Conservation (phyloP, 768 basidiomycete species). For the Suillus subalutaceus region DNA sequence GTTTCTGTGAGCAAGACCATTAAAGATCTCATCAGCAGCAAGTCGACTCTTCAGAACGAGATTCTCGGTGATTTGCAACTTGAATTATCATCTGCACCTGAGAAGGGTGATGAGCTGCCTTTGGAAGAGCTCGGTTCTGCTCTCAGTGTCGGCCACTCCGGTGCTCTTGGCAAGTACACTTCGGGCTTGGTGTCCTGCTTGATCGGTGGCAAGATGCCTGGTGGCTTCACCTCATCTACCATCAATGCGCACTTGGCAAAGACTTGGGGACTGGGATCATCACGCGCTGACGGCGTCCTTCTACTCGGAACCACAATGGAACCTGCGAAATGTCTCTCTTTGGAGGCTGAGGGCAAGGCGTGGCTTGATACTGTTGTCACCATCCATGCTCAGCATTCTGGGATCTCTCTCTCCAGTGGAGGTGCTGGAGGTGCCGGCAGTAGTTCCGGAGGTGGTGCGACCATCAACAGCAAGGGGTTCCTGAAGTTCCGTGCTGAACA, state of each 20-base stretch:
- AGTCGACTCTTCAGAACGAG: conserved; percentile 98
- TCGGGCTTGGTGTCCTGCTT: conserved; percentile 88
- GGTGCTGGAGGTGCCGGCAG: conserved; percentile 62
- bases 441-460: conserved; percentile 70
- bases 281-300: conserved; percentile 87
- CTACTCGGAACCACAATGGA: conserved; percentile 91
- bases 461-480: conserved; percentile 98
- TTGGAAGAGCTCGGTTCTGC: conserved; percentile 94
- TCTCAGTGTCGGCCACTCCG: conserved; percentile 77
- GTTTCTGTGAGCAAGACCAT: conserved; percentile 91
- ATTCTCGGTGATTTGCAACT: conserved; percentile 96
- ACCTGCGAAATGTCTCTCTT: conserved; percentile 89
- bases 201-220: conserved; percentile 96
- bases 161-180: conserved; percentile 92
- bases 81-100: conserved; percentile 93
- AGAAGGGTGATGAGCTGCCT: conserved; percentile 97
- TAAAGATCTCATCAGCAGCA: conserved; percentile 98
- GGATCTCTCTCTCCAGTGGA: conserved; percentile 79
- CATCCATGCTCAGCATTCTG: conserved; percentile 85
- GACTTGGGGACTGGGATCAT: conserved; percentile 93
- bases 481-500: conserved; percentile 95
- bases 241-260: conserved; percentile 90
- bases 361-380: conserved; percentile 90
- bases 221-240: conserved; percentile 93
- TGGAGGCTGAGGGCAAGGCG: conserved; percentile 89